Evolutionary conservation across 169 alveolate species (phyloP).

Genomic region (Plasmodium relictum): DNA sequence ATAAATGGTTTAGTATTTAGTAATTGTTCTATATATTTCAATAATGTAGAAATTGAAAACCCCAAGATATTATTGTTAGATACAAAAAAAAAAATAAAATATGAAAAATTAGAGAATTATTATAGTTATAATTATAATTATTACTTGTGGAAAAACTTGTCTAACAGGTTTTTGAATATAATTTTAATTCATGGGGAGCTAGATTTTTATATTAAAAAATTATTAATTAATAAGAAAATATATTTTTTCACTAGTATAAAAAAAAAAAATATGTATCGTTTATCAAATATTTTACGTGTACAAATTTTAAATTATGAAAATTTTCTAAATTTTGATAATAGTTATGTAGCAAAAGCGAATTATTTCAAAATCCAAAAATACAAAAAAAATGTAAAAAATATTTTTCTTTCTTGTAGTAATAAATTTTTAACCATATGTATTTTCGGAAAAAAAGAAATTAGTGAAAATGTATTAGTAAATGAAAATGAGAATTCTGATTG

Average conservation of each 20-base stretch:
- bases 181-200: conserved; percentile 65
- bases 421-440: conserved; percentile 64
- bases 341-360: conserved; percentile 67
- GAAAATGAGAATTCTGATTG: neutral
- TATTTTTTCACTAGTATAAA: conserved; percentile 70
- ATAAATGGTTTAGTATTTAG: conserved; percentile 65
- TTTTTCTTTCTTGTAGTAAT: conserved; percentile 61
- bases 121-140: conserved; percentile 39
- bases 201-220: conserved; percentile 42
- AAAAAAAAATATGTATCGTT: conserved; percentile 47
- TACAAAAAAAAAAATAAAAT: conserved; percentile 18
- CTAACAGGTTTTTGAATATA: conserved; percentile 36
- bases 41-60: conserved; percentile 64
- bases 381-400: conserved; percentile 69
- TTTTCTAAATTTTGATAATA: conserved; percentile 40
- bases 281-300: conserved; percentile 48
- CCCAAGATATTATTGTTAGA: conserved; percentile 62
- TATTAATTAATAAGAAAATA: conserved; percentile 61
- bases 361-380: conserved; percentile 69
- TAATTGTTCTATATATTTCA: conserved; percentile 61
- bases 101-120: conserved; percentile 25
- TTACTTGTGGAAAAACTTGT: conserved; percentile 38
- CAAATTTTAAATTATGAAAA: conserved; percentile 52
- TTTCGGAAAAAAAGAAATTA: conserved; percentile 49
- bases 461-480: neutral